Evolutionary conservation across 1,139 yeast species (phyloP), one percentile per base, ranked within the genome.

Genomic region (Maudiozyma humilis): DNA sequence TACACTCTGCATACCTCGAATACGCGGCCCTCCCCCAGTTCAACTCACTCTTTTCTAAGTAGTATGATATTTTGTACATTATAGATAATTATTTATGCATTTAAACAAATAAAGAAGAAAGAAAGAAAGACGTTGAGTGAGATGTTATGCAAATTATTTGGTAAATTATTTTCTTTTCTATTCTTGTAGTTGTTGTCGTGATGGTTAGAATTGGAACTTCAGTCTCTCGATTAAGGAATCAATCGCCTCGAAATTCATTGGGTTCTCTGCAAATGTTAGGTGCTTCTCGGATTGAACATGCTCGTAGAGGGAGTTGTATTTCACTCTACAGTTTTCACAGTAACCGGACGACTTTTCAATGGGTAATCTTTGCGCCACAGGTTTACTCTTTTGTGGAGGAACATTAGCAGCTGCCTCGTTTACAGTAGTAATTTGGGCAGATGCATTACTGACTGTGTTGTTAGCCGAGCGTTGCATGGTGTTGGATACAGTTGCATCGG

Each of bases 271-370:
- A 68, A 87, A 89, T 47, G 78, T 76, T 38, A 85, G 72, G 63
- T 93, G 99, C 53, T 82, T 77, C 40, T 76, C 76, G 19, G 87
- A 73, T 29, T 60, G 59, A 41, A 87, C 75, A 60, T 91, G 99
- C 44, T 78, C 86, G 27, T 79, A 84, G 59, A 89, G 82, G 54
- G 78, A 76, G 43, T 84, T 89, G 59, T 85, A 91, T 59, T 83
- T 82, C 51, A 83, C 86, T 30, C 93, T 74, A 64, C 99, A 91
- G 63, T 91, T 93, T 60, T 91, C 99, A 66, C 98, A 91, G 64
- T 85, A 87, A 0, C 95, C 95, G 41, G 76, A 57, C 48, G 49
- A 53, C 43, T 46, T 55, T 4, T 6, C 13, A 17, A 32, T 35
- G 3, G 40, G 10, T 12, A 27, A n/a, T 17, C 32, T 37, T 1